These are phyloP conservation scores for Dryas integrifolia DNA, from an alignment of 331 rosid species.

Conservation along the genomic window DNA sequence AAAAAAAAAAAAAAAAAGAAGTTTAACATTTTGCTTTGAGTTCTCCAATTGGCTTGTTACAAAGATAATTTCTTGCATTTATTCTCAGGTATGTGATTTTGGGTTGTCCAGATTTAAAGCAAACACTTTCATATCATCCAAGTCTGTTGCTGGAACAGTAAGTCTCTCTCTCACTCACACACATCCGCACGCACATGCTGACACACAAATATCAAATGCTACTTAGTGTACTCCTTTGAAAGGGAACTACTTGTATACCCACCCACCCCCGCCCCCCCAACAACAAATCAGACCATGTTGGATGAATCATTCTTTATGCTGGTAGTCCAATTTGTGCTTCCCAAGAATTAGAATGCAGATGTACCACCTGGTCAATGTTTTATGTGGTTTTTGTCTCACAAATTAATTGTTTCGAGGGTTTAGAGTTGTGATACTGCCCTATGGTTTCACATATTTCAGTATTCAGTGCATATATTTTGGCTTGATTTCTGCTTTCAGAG, in stretches of 20 bases:
- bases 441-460: background rate
- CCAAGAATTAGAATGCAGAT: background rate
- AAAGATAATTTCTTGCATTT: conserved; percentile 22
- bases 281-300: background rate
- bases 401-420: no score
- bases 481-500: background rate
- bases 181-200: background rate
- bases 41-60: background rate
- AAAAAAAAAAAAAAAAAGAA: conserved; percentile 9
- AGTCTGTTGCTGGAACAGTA: conserved; percentile 97
- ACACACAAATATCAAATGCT: background rate
- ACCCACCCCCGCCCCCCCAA: no score
- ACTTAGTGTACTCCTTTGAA: background rate
- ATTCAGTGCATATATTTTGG: background rate
- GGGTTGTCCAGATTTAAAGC: conserved; percentile 98
- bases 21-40: conserved; percentile 16
- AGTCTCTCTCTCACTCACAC: conserved; percentile 28
- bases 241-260: background rate
- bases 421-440: no score
- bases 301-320: background rate
- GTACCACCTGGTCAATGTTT: background rate
- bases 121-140: conserved; percentile 84
- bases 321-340: background rate
- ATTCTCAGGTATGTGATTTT: conserved; percentile 77
- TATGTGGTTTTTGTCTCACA: background rate